phyloP scores from a whole-genome alignment of 495 filamentous ascomycete genomes.

The Penicillium dipodomyicola region DNA sequence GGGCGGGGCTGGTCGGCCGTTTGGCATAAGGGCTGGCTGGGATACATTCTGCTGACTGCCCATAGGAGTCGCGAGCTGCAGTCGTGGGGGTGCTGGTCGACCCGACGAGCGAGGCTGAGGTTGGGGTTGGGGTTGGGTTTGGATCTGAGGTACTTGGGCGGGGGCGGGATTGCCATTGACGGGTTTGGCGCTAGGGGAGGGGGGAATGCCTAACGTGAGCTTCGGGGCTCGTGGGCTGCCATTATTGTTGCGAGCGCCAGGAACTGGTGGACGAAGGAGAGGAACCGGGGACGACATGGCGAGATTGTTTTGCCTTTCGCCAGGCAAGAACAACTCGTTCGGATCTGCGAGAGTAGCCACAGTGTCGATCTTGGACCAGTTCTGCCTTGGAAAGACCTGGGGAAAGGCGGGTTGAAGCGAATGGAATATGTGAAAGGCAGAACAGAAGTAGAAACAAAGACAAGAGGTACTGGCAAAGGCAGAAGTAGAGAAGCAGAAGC shows the following conservation, averaged over 20 bases:
- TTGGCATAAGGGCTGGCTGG: conserved; percentile 48
- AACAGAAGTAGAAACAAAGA: background rate
- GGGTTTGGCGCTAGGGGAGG: conserved; percentile 75
- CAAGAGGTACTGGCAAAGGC: background rate
- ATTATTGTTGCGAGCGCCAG: conserved; percentile 62
- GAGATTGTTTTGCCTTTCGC: conserved; percentile 51
- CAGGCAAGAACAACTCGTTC: conserved; percentile 50
- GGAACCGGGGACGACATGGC: conserved; percentile 80
- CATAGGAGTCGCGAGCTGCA: conserved; percentile 83
- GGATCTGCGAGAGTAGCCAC: conserved; percentile 47
- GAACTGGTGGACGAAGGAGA: conserved; percentile 79
- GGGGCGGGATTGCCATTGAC: conserved; percentile 42
- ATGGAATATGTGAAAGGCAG: background rate
- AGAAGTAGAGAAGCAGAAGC: background rate
- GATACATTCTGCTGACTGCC: conserved; percentile 64
- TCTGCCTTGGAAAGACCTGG: conserved; percentile 22
- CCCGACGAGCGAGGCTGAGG: conserved; percentile 33
- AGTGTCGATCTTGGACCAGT: conserved; percentile 30
- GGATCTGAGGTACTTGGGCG: conserved; percentile 18
- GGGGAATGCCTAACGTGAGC: conserved; percentile 83
- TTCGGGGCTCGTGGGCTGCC: conserved; percentile 63
- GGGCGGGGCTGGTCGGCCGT: conserved; percentile 52
- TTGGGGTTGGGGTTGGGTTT: conserved; percentile 31
- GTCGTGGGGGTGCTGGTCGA: conserved; percentile 63
- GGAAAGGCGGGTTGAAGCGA: conserved; percentile 11